Conservation (phyloP, 441 rosid genomes). For the Theobroma grandiflorum region DNA sequence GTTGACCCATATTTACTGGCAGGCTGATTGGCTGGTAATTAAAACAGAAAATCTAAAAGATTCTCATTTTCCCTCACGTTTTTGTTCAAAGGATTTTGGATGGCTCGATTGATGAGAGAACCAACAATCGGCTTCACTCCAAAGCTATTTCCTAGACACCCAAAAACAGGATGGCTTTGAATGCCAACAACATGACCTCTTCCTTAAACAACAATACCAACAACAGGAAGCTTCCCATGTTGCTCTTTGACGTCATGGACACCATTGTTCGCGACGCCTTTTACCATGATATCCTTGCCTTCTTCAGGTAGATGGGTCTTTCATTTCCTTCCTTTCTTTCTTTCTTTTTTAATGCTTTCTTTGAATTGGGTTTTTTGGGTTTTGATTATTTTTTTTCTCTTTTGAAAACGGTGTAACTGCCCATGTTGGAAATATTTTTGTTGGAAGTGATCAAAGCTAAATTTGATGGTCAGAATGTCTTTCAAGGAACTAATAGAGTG, state of each 20-base stretch:
- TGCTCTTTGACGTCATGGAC: conserved; percentile 95
- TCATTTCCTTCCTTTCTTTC: neutral
- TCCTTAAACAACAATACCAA: neutral
- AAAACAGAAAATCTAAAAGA: neutral
- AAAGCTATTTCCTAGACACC: conserved; percentile 23
- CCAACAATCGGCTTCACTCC: conserved; percentile 14
- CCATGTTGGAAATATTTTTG: no score
- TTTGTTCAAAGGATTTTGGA: neutral
- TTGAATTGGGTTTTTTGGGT: neutral
- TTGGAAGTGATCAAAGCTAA: no score
- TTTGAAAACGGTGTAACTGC: no score
- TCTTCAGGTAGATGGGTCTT: conserved; percentile 58
- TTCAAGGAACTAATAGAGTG: no score
- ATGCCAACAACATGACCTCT: neutral
- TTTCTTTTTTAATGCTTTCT: neutral
- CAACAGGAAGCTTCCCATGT: conserved; percentile 68
- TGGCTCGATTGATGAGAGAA: conserved; percentile 32
- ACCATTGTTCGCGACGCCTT: conserved; percentile 95
- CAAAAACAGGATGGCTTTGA: conserved; percentile 30
- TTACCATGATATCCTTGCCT: conserved; percentile 77
- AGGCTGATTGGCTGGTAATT: no score
- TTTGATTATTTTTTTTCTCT: neutral
- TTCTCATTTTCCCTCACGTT: no score
- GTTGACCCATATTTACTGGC: no score
- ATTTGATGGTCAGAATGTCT: no score